phyloP scores from a whole-genome alignment of 805 yeast genomes.

The Suhomyces kilbournensis region DNA sequence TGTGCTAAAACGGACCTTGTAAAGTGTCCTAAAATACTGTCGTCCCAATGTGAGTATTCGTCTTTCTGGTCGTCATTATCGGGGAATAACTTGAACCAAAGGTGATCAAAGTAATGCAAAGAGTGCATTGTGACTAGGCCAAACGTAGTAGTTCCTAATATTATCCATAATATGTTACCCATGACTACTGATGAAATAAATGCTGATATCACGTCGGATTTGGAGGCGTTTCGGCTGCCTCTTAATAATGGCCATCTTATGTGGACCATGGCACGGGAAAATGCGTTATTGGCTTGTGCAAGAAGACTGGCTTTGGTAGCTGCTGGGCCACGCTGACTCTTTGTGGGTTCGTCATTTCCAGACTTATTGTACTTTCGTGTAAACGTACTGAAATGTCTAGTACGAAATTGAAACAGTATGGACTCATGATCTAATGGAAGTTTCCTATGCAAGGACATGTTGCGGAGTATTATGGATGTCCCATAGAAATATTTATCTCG shows the following conservation, averaged over 20 bases:
- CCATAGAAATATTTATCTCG: not conserved
- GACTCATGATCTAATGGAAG: not conserved
- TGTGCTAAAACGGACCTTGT: conserved; percentile 36
- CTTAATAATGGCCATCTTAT: conserved; percentile 49
- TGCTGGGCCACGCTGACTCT: not conserved
- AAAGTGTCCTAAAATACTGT: conserved; percentile 29
- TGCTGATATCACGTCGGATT: conserved; percentile 49
- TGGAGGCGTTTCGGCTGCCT: conserved; percentile 46
- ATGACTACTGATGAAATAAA: conserved; percentile 55
- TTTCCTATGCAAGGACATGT: not conserved
- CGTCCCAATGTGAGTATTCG: conserved; percentile 11
- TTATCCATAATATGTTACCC: conserved; percentile 55
- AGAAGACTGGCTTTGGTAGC: conserved; percentile 22
- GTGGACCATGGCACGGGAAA: conserved; percentile 33
- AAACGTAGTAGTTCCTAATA: conserved; percentile 58
- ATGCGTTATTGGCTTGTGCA: conserved; percentile 26
- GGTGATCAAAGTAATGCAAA: conserved; percentile 34
- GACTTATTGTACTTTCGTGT: not conserved
- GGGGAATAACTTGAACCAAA: conserved; percentile 17
- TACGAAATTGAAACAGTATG: not conserved
- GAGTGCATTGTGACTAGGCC: conserved; percentile 46
- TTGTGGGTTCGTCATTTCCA: not conserved
- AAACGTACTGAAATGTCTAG: not conserved
- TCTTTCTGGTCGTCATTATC: conserved; percentile 22
- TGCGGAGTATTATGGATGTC: not conserved